These are phyloP conservation scores for Ustilago curta DNA, from an alignment of 1,284 basidiomycete genomes.

Conservation along the genomic window DNA sequence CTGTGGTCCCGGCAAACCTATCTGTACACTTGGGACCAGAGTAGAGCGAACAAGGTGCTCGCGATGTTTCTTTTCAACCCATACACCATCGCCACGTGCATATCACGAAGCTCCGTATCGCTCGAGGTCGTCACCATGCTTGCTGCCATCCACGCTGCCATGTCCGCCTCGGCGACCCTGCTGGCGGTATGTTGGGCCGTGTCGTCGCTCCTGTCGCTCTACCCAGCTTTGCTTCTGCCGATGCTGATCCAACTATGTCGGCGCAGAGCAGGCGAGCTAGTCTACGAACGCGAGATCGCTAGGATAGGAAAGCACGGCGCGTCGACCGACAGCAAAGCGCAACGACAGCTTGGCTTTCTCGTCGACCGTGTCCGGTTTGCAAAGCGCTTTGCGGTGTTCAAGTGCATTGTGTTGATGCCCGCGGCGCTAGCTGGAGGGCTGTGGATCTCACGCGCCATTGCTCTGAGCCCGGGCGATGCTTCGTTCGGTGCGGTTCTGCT, in stretches of 20 bases:
- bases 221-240: slow-evolving; percentile 77
- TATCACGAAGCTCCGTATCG: slow-evolving; percentile 82
- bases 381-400: slow-evolving; percentile 37
- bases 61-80: slow-evolving; percentile 83
- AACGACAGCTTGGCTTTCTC: slow-evolving; percentile 52
- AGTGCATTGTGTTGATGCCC: slow-evolving; percentile 35
- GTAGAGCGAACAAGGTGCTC: slow-evolving; percentile 43
- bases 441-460: slow-evolving; percentile 43
- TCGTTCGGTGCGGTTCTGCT: slow-evolving; percentile 11
- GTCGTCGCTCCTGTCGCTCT: slow-evolving; percentile 64
- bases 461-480: slow-evolving; percentile 25
- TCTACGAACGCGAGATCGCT: slow-evolving; percentile 28
- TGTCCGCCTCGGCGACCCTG: slow-evolving; percentile 68
- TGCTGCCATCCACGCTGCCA: slow-evolving; percentile 79
- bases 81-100: slow-evolving; percentile 81
- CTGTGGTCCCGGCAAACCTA: slow-evolving; percentile 28
- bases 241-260: slow-evolving; percentile 76
- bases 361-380: slow-evolving; percentile 57
- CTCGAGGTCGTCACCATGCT: slow-evolving; percentile 82
- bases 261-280: slow-evolving; percentile 71
- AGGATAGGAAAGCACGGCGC: slow-evolving; percentile 21
- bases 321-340: slow-evolving; percentile 27
- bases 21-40: slow-evolving; percentile 41
- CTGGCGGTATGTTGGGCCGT: slow-evolving; percentile 25
- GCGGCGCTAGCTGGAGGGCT: slow-evolving; percentile 28